A percentile compares a stretch with the other conserved stretches of the same genome.
These are phyloP conservation scores for Williopsis jadinii DNA, from an alignment of 1,139 yeast genomes.

Conservation along the genomic window DNA sequence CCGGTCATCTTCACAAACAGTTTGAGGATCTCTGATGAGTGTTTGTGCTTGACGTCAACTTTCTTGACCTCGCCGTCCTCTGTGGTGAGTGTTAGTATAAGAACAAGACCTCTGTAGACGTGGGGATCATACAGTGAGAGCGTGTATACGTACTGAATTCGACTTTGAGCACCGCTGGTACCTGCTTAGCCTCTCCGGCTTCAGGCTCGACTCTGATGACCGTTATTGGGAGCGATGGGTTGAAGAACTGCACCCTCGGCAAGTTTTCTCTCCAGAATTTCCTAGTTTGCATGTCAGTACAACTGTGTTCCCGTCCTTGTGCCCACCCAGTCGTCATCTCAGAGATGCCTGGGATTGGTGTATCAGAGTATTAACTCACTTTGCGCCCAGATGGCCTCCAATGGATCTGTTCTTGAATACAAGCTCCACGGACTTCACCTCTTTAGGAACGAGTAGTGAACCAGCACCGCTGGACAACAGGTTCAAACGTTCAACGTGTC, in stretches of 20 bases:
- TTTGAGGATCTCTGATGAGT: conserved; percentile 31
- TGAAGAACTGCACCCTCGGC: conserved; percentile 78
- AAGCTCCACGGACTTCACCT: conserved; percentile 32
- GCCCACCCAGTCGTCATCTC: too few species aligned
- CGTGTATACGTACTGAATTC: conserved; percentile 15
- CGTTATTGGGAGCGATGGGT: conserved; percentile 58
- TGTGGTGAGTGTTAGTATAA: conserved; percentile 3
- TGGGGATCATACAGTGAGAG: neutral
- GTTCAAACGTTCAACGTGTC: conserved; percentile 36
- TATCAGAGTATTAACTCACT: conserved; percentile 14
- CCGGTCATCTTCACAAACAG: conserved; percentile 29
- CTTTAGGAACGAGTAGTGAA: conserved; percentile 32
- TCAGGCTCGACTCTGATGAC: conserved; percentile 48
- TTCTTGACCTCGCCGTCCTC: conserved; percentile 28
- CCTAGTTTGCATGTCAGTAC: conserved; percentile 19
- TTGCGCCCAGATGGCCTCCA: conserved; percentile 46
- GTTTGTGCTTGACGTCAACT: conserved; percentile 33
- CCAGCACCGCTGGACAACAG: conserved; percentile 39
- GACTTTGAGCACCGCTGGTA: conserved; percentile 38
- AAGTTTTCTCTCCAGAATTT: conserved; percentile 67
- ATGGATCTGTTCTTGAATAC: conserved; percentile 38
- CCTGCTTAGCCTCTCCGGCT: conserved; percentile 28
- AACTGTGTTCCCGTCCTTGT: neutral
- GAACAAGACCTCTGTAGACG: neutral
- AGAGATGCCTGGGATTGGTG: too few species aligned